phyloP scores from a whole-genome alignment of 2,329 filamentous ascomycete species.

The Apiospora koreana region DNA sequence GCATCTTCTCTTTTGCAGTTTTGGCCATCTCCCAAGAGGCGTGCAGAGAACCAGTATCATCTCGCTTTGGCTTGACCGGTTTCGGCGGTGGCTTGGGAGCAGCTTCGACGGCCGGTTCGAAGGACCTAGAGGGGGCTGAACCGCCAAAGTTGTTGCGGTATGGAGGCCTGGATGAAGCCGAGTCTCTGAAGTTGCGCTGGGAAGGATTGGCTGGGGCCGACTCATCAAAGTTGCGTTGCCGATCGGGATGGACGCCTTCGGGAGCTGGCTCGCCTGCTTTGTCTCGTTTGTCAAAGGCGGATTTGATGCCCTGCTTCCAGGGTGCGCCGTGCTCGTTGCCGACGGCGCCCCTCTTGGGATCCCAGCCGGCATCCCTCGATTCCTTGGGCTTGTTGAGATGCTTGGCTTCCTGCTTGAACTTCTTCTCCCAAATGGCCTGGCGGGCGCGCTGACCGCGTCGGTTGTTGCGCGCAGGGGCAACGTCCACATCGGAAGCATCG shows the following conservation, averaged over 20 bases:
- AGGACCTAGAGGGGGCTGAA: slow-evolving; percentile 2
- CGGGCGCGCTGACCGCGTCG: slow-evolving; percentile 75
- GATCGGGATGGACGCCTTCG: slow-evolving; percentile 32
- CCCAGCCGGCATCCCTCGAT: slow-evolving; percentile 56
- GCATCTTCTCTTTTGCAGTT: slow-evolving; percentile 58
- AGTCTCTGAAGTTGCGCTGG: not conserved
- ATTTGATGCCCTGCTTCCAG: slow-evolving; percentile 53
- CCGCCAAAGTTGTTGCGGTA: not conserved
- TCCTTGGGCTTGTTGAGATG: slow-evolving; percentile 53
- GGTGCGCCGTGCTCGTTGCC: slow-evolving; percentile 33
- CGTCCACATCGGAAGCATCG: slow-evolving; percentile 65
- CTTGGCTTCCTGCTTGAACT: slow-evolving; percentile 71
- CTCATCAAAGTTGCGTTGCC: slow-evolving; percentile 36
- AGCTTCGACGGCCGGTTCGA: slow-evolving; percentile 18
- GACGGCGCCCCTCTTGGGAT: slow-evolving; percentile 56
- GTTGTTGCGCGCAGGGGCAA: slow-evolving; percentile 65
- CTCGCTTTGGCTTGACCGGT: slow-evolving; percentile 42
- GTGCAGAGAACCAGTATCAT: slow-evolving; percentile 57
- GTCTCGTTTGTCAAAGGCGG: slow-evolving; percentile 27
- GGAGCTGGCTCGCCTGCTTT: slow-evolving; percentile 14
- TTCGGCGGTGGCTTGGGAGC: slow-evolving; percentile 25
- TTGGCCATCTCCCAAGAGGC: slow-evolving; percentile 66
- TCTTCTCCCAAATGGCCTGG: slow-evolving; percentile 78
- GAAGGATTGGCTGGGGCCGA: slow-evolving; percentile 15
- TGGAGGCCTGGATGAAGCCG: not conserved